Evolutionary conservation across 768 basidiomycete genomes (phyloP).

Genomic region (Pisolithus microcarpus): DNA sequence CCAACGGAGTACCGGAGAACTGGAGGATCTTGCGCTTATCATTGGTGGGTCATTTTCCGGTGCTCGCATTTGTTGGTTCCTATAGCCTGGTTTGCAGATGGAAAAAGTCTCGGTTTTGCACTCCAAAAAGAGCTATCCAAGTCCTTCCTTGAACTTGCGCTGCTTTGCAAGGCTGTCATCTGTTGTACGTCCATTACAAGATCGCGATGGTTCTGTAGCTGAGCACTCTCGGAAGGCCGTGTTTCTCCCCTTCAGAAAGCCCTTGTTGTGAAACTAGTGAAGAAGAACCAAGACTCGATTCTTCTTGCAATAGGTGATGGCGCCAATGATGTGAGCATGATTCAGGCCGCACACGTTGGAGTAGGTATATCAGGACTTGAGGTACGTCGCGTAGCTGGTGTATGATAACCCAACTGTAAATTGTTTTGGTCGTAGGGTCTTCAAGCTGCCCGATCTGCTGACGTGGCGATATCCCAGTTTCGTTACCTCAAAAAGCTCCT

Average conservation of each 20-base stretch:
- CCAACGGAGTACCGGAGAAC: conserved; percentile 83
- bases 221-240: conserved; percentile 50
- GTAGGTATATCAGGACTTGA: conserved; percentile 98
- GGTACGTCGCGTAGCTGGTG: conserved; percentile 34
- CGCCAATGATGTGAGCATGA: conserved; percentile 99
- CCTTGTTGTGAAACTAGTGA: conserved; percentile 96
- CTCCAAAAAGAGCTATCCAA: conserved; percentile 89
- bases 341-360: conserved; percentile 96
- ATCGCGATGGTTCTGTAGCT: no score
- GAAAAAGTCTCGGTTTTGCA: conserved; percentile 89
- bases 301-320: conserved; percentile 97
- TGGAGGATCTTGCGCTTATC: conserved; percentile 90
- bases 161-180: conserved; percentile 98
- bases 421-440: conserved; percentile 53
- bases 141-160: conserved; percentile 86
- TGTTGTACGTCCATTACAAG: conserved; percentile 56
- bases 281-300: conserved; percentile 90
- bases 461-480: conserved; percentile 98
- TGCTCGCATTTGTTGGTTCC: background rate
- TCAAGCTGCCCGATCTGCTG: conserved; percentile 96
- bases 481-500: conserved; percentile 89
- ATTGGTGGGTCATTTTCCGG: conserved; percentile 55
- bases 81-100: conserved; percentile 47
- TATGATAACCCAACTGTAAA: background rate
- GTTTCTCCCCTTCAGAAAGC: conserved; percentile 98